Percentiles rank a stretch among this genome's conserved stretches.
Evolutionary conservation across 495 filamentous ascomycete species (phyloP).

Genomic region (Aspergillus haitiensis): DNA sequence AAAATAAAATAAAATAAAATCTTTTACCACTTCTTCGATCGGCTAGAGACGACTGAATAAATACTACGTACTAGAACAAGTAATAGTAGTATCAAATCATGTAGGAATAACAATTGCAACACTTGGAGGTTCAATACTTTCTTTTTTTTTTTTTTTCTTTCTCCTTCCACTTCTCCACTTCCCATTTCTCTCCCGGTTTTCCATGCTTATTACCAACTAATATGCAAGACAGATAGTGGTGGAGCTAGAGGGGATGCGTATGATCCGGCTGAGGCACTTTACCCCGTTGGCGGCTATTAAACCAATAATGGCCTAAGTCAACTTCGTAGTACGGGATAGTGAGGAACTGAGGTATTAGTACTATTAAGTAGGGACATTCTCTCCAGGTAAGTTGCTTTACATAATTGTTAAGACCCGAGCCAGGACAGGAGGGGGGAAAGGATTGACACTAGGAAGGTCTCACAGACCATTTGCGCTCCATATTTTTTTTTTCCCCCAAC

Average conservation of each 20-base stretch:
- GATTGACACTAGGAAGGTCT: background rate
- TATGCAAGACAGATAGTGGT: too few relatives aligned
- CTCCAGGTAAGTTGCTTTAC: background rate
- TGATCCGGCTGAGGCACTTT: background rate
- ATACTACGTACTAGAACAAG: too few relatives aligned
- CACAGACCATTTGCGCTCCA: slow-evolving; percentile 3
- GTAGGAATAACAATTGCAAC: too few relatives aligned
- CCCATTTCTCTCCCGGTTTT: too few relatives aligned
- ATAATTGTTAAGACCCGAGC: too few relatives aligned
- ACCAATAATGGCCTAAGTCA: slow-evolving; percentile 1
- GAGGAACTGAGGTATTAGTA: background rate
- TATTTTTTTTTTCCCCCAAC: background rate
- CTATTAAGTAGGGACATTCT: background rate
- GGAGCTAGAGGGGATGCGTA: too few relatives aligned
- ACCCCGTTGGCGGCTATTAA: slow-evolving; percentile 2
- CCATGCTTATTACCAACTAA: too few relatives aligned
- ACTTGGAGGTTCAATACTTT: too few relatives aligned
- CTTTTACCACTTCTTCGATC: slow-evolving; percentile 6
- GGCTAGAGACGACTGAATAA: background rate
- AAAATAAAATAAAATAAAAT: background rate
- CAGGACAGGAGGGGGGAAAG: background rate
- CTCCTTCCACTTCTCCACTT: too few relatives aligned
- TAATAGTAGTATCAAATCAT: too few relatives aligned
- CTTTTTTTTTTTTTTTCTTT: too few relatives aligned
- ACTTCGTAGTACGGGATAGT: background rate